These are phyloP conservation scores for Gossypium aridum DNA, from an alignment of 441 rosid species.

Conservation along the genomic window DNA sequence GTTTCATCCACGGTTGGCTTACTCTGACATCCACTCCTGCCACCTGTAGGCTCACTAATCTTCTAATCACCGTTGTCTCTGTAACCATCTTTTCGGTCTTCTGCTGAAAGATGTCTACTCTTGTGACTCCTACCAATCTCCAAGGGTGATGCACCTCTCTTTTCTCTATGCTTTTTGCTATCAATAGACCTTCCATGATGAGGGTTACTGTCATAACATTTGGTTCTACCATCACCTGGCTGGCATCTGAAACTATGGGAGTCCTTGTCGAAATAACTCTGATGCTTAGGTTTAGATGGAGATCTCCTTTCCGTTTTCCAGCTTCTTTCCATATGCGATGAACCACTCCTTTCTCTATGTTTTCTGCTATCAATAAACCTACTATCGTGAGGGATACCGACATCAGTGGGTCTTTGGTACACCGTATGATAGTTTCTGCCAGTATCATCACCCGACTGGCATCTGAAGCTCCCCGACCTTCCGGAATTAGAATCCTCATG, in stretches of 20 bases:
- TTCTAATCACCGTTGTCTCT: neutral
- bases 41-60: neutral
- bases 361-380: neutral
- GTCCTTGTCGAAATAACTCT: neutral
- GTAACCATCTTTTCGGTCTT: neutral
- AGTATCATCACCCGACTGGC: too few relatives aligned
- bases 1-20: neutral
- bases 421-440: neutral
- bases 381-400: neutral
- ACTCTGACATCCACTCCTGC: neutral
- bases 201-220: neutral
- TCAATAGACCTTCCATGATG: neutral
- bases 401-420: neutral
- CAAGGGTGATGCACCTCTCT: neutral
- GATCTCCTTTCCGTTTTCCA: neutral
- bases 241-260: neutral
- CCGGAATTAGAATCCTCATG: neutral
- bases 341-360: neutral
- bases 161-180: conserved; percentile 5
- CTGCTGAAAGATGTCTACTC: neutral
- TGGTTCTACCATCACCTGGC: neutral
- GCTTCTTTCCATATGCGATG: neutral
- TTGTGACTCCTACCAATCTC: neutral
- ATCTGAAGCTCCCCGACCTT: neutral
- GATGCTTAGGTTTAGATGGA: neutral